Base-by-base conservation (phyloP, 192 early-diverging fungal species). In the Coemansia sp. region DNA sequence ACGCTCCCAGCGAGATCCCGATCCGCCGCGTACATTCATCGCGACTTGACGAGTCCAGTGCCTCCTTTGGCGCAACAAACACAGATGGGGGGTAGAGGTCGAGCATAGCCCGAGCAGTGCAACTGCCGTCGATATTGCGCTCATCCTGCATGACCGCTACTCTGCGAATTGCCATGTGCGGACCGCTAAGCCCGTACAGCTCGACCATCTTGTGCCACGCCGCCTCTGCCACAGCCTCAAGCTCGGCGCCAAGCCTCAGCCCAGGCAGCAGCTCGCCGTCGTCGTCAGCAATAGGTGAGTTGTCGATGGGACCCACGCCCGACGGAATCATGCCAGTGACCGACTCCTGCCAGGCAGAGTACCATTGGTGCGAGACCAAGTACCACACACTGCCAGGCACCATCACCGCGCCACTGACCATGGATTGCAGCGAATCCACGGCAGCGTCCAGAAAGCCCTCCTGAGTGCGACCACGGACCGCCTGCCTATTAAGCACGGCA, bases 171-270 rank as follows among this genome's bases (percentile, higher is more conserved):
- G 40, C 17, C 19, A n/a, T 18, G 27, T 37, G 15, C 4, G 60
- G 48, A 4, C 40, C 56, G 5, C 43, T 24, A 11, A 58, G 33
- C 8, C 67, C 80, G 64, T 80, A 87, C 74, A 83, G 78, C 14
- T 59, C 42, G 4, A 75, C 60, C 18, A 87, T 64, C 38, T 56
- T 66, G 8, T 61, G 58, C 85, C 85, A 87, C 18, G 67, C 85
- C 35, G 56, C 46, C 26, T 76, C 63, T 19, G 86, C 81, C 8
- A 87, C 58, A 0, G 67, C 53, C 12, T 60, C 53, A 0, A 83
- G 67, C 24, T 70, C 68, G 21, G 62, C 39, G 38, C 65, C 60
- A 10, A 73, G 24, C 32, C 40, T 29, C 9, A 84, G 67, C 19
- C 74, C 70, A 2, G 63, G 60, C 11, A 68, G 46, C 5, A 87